Evolutionary conservation across 2,329 filamentous ascomycete species (phyloP).

Genomic region (Arthrobotrys sphaeroides): DNA sequence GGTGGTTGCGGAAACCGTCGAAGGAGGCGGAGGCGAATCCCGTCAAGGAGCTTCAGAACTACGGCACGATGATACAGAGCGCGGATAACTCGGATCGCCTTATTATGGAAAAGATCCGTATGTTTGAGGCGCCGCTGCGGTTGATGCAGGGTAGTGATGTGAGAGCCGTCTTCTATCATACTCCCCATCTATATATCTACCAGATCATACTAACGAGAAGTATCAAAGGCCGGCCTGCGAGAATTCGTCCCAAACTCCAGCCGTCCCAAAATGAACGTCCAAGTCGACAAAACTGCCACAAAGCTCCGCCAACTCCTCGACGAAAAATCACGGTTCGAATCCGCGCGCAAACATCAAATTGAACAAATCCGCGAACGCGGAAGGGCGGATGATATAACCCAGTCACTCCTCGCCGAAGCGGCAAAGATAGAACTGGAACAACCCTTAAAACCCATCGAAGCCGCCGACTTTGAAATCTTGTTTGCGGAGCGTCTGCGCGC

Average conservation of each 20-base stretch:
- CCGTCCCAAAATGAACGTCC: constrained; percentile 78
- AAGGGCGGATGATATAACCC: constrained; percentile 86
- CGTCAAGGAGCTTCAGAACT: constrained; percentile 78
- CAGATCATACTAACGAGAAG: neutral
- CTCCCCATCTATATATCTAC: neutral
- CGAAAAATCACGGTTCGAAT: constrained; percentile 84
- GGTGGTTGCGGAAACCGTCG: constrained; percentile 79
- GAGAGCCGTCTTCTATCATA: neutral
- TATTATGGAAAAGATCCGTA: constrained; percentile 80
- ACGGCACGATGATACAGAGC: constrained; percentile 84
- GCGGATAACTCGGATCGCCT: constrained; percentile 73
- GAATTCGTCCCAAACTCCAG: constrained; percentile 79
- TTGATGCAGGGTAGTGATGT: constrained; percentile 66
- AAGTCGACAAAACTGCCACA: constrained; percentile 80
- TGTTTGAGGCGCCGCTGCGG: constrained; percentile 77
- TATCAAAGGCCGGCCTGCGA: constrained; percentile 46
- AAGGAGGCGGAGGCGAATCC: constrained; percentile 76
- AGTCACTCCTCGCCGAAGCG: constrained; percentile 82
- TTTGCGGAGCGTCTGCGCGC: constrained; percentile 81
- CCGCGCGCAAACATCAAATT: constrained; percentile 78
- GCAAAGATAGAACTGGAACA: constrained; percentile 85
- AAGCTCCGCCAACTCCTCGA: constrained; percentile 82
- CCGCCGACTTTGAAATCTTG: constrained; percentile 89
- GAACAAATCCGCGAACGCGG: constrained; percentile 81
- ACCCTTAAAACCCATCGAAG: constrained; percentile 82